phyloP scores from a whole-genome alignment of 768 basidiomycete genomes.

The Dioszegia crocea region DNA sequence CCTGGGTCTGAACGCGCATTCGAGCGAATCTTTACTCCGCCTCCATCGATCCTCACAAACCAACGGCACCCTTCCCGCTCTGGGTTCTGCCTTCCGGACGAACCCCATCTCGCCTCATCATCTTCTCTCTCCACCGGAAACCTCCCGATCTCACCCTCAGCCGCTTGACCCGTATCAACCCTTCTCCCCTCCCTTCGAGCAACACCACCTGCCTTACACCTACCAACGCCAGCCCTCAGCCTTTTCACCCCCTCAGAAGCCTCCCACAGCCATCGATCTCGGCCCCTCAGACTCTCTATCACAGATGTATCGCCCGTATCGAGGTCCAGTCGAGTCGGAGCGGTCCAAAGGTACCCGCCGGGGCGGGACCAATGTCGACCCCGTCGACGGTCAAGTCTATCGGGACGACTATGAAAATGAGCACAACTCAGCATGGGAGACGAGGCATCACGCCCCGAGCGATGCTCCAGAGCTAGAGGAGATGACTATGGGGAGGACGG shows the following conservation, averaged over 20 bases:
- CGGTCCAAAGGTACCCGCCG: slow-evolving; percentile 10
- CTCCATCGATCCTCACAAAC: background rate
- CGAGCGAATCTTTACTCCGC: slow-evolving; percentile 9
- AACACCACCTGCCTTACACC: slow-evolving; percentile 10
- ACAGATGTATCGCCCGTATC: slow-evolving; percentile 32
- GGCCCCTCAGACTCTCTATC: slow-evolving; percentile 29
- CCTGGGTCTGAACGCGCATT: slow-evolving; percentile 11
- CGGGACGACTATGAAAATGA: slow-evolving; percentile 3
- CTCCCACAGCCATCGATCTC: slow-evolving; percentile 23
- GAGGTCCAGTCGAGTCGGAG: slow-evolving; percentile 17
- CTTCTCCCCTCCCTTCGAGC: slow-evolving; percentile 1
- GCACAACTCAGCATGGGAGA: slow-evolving; percentile 10
- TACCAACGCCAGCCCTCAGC: background rate
- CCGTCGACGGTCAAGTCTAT: slow-evolving; percentile 8
- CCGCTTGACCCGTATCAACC: background rate
- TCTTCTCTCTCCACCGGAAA: background rate
- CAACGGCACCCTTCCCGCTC: background rate
- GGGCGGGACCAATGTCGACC: slow-evolving; percentile 43
- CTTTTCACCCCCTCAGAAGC: background rate
- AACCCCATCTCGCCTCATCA: slow-evolving; percentile 3
- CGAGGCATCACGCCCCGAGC: background rate
- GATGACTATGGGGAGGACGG: slow-evolving; percentile 23
- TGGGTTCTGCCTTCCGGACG: slow-evolving; percentile 6
- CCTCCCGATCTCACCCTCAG: background rate
- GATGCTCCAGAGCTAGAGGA: slow-evolving; percentile 18